These are phyloP conservation scores for Ceratocystis variospora DNA, from an alignment of 2,329 filamentous ascomycete species.

Conservation along the genomic window DNA sequence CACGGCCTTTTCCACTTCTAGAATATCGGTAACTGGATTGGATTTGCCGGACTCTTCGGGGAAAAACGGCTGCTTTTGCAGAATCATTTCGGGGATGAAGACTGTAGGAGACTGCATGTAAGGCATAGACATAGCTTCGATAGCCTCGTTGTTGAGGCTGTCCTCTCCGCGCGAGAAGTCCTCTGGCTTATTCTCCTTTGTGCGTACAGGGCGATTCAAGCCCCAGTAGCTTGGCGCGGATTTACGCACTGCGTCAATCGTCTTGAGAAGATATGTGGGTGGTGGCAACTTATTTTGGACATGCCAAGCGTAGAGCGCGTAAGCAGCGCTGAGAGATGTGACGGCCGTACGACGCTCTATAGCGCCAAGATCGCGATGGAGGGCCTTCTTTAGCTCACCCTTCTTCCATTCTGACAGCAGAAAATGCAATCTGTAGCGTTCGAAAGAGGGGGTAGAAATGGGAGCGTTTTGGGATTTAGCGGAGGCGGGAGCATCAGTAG, in stretches of 20 bases:
- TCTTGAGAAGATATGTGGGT: slow-evolving; percentile 3
- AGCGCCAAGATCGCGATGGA: slow-evolving; percentile 16
- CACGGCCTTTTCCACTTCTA: slow-evolving; percentile 19
- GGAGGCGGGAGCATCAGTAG: neutral
- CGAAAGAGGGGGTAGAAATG: slow-evolving; percentile 1
- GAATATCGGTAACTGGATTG: slow-evolving; percentile 15
- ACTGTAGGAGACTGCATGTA: slow-evolving; percentile 23
- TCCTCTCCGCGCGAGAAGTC: slow-evolving; percentile 16
- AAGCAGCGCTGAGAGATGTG: slow-evolving; percentile 12
- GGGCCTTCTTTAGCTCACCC: slow-evolving; percentile 15
- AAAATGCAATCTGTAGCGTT: slow-evolving; percentile 16
- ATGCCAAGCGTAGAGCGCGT: slow-evolving; percentile 13
- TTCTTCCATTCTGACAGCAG: slow-evolving; percentile 16
- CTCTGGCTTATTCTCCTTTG: slow-evolving; percentile 10
- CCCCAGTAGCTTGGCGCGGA: slow-evolving; percentile 17
- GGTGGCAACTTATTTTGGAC: slow-evolving; percentile 8
- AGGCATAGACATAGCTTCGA: slow-evolving; percentile 16
- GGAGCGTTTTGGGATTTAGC: neutral
- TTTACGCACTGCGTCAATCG: slow-evolving; percentile 12
- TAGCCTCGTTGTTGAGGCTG: slow-evolving; percentile 13
- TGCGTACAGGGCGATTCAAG: slow-evolving; percentile 7
- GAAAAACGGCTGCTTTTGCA: slow-evolving; percentile 19
- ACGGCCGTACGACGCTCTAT: slow-evolving; percentile 15
- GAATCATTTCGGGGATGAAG: slow-evolving; percentile 23
- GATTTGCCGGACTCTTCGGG: slow-evolving; percentile 17